Evolutionary conservation across 2,329 filamentous ascomycete genomes (phyloP), one percentile per base, ranked within the genome.

Genomic region (Microdochium trichocladiopsis): DNA sequence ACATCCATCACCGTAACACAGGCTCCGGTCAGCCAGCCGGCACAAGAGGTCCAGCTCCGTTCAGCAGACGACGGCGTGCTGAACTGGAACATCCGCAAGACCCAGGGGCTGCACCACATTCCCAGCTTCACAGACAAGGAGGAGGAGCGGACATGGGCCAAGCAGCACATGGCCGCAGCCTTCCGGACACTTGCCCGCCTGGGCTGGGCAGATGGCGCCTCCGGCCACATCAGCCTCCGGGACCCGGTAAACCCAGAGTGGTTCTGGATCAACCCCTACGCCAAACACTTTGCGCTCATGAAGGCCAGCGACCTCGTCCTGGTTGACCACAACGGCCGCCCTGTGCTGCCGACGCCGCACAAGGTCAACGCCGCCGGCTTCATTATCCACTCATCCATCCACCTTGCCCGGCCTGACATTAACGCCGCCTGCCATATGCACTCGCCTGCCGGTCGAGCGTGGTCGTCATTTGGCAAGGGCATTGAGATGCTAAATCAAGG

Each of bases 191-290:
- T 82, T 59, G 73, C 80, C 1, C 72, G 79, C 36, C 76, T 80
- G 59, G 78, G 77, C 53, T 78, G 78, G 64, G 79, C 77, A 0
- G 83, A 87, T 63, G 84, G 84, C 43, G 83, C 84, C 65, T 72
- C 73, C 14, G 84, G 84, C 1, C 84, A 87, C 61, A 87, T 87
- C 52, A 76, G 69, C 4, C 79, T 87, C 1, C 74, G 83, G 8
- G 84, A 87, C 59, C 82, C 83, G 0, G 79, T 84, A 57, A 68
- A 79, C 56, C 69, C 72, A 0, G 67, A 79, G 54, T 76, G 74
- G 0, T 85, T 87, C 63, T 87, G 84, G 83, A 86, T 83, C 49
- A 86, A 87, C 60, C 82, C 82, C 4, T 66, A 16, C 55, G 64
- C 51, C n/a, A 6, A 14, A 24, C 82, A 86, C 62, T 87, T 86